phyloP scores from a whole-genome alignment of 2,329 filamentous ascomycete species.

The Elsinoe fawcettii region DNA sequence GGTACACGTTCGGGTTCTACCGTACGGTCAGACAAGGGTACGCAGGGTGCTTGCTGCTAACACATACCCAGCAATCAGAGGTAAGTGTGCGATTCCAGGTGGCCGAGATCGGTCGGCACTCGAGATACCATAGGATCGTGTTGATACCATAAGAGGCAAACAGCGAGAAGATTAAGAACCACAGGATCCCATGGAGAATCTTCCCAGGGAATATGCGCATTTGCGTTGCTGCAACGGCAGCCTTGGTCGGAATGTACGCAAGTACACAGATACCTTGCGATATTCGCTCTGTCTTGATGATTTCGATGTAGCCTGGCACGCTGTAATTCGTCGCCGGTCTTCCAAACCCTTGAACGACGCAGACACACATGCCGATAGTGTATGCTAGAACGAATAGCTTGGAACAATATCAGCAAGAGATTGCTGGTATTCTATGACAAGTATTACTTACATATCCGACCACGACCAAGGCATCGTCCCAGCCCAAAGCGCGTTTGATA shows the following conservation, averaged over 20 bases:
- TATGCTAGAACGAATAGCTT: not conserved
- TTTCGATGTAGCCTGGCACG: slow-evolving; percentile 1
- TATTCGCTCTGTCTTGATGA: slow-evolving; percentile 5
- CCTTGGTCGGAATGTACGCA: slow-evolving; percentile 7
- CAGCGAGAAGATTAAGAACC: not conserved
- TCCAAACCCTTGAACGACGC: slow-evolving; percentile 3
- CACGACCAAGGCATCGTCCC: slow-evolving; percentile 3
- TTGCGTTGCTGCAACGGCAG: not conserved
- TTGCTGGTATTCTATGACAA: not conserved
- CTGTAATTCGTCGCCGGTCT: slow-evolving; percentile 5
- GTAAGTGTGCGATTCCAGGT: not conserved
- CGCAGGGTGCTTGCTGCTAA: not conserved
- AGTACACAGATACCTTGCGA: slow-evolving; percentile 10
- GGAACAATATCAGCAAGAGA: too few species aligned
- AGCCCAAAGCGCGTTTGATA: not conserved
- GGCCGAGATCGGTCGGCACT: slow-evolving; percentile 4
- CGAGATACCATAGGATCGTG: slow-evolving; percentile 3
- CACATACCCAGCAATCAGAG: slow-evolving; percentile 1
- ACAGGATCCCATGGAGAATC: not conserved
- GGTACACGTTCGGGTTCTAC: not conserved
- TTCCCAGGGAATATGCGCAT: slow-evolving; percentile 1
- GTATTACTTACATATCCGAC: slow-evolving; percentile 2
- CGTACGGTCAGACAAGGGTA: not conserved
- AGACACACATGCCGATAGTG: slow-evolving; percentile 7
- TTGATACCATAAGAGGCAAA: slow-evolving; percentile 3